Evolutionary conservation across 805 yeast genomes (phyloP), one percentile per base, ranked within the genome.

Genomic region (Hanseniaspora lachancei): DNA sequence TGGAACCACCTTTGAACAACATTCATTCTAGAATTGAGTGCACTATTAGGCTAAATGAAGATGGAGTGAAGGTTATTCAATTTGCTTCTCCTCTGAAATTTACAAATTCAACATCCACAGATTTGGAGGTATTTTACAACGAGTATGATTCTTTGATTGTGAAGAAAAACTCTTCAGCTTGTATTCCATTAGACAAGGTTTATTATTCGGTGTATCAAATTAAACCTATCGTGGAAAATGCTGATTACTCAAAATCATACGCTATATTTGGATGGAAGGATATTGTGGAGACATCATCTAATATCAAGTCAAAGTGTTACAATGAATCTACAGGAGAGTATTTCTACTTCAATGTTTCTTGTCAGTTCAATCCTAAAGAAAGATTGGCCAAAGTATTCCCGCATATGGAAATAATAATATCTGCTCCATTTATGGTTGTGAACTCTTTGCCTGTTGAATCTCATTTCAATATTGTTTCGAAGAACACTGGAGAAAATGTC

Each of bases 401-500:
- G 0, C 93, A 86, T 62, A 77, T 91, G 86, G 76, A 74, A 9
- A 70, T 93, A 24, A 76, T 81, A 4, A 70, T 93, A 7, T 80
- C 93, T 0, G 87, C 97, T 0, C 97, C 98, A 0, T 69, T 93
- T 47, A 86, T 86, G 61, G 74, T 93, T 57, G 89, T 86, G 61
- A 93, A 93, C 63, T 71, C 88, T 52, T 67, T 95, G 50, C 97
- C 99, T 0, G 85, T 77, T 64, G 95, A 86, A 62, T 68, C 91
- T 46, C 74, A 78, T 20, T 88, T 84, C 69, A 73, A 84, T 57
- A 73, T 93, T 15, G 85, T 84, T 66, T 93, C 89, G 65, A 86
- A 86, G 62, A 81, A 80, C 21, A 72, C 81, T 38, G 77, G 77
- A 54, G 77, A 76, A 57, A 89, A 83, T 57, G 81, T 89, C 83